Evolutionary conservation across 2,329 filamentous ascomycete genomes (phyloP), one percentile per base, ranked within the genome.

Genomic region (Aspergillus alliaceus): DNA sequence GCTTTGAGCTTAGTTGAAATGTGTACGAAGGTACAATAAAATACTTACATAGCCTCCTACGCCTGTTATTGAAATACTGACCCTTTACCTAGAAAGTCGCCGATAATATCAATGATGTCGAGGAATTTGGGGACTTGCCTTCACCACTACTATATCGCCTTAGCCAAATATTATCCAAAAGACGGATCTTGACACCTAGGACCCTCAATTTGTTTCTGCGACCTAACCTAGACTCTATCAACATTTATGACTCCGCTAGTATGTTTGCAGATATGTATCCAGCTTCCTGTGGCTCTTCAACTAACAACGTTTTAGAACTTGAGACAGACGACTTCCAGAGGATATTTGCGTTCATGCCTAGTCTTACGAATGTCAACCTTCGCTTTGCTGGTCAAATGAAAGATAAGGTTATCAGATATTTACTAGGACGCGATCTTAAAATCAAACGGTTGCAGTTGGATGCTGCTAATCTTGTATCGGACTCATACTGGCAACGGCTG

Each of bases 381-480:
- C 86, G 89, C 49, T 93, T 93, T 67, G 91, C 88, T n/a, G 90
- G 95, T 50, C 93, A 96, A 69, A 89, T 97, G 80, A 96, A 96
- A 74, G 90, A 97, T 67, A 81, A 82, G 37, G 89, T 92, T 40
- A 83, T 97, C 73, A 85, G 91, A 52, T 96, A 93, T 71, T 84
- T 97, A 67, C 79, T 90, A 20, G 86, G 86, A 54, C 89, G 90
- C 48, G 83, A 89, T 50, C 83, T 86, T 50, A 75, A 83, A 8
- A 79, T 97, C n/a, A 84, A 86, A 58, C 82, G 86, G 55, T 80
- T 98, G 42, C 90, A 91, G 61, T 81, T 98, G 0, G 88, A 95
- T 61, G 90, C 91, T 11, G 86, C 91, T 9, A 98, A 96, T 64
- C 84, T 98, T 1, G 79, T 98, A 15, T 87, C 88, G 9, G 87